Conservation (phyloP, 2,329 filamentous ascomycete genomes). For the Colletotrichum lini region DNA sequence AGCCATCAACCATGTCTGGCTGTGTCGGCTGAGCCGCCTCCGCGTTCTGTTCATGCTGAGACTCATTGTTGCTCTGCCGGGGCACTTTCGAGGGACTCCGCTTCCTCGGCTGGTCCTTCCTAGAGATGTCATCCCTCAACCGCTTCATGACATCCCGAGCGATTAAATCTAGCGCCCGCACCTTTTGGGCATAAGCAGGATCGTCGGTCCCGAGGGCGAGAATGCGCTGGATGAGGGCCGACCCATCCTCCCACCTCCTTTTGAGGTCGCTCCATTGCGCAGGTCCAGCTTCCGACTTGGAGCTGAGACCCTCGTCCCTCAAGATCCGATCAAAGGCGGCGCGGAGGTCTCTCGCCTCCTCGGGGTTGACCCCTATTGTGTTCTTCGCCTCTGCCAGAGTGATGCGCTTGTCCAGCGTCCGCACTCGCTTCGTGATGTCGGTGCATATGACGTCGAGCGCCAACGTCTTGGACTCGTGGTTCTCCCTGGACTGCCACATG, state of each 20-base stretch:
- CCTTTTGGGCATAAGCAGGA: conserved; percentile 67
- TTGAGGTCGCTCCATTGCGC: conserved; percentile 82
- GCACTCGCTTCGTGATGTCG: conserved; percentile 86
- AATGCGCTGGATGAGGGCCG: conserved; percentile 67
- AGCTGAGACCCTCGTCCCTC: conserved; percentile 76
- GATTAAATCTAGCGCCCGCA: conserved; percentile 78
- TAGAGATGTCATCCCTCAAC: conserved; percentile 76
- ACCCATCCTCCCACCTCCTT: conserved; percentile 74
- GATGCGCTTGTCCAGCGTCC: conserved; percentile 75
- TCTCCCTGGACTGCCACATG: conserved; percentile 71
- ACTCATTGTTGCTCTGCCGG: not conserved
- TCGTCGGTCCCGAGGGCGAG: conserved; percentile 67
- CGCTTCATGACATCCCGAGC: conserved; percentile 85
- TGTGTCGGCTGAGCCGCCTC: conserved; percentile 10
- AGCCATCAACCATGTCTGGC: conserved; percentile 40
- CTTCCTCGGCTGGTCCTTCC: conserved; percentile 60
- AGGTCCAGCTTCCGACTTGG: conserved; percentile 79
- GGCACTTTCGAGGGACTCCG: conserved; percentile 5
- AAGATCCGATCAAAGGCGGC: conserved; percentile 77
- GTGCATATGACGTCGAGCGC: conserved; percentile 85
- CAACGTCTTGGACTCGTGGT: conserved; percentile 73
- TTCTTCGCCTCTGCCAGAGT: conserved; percentile 83
- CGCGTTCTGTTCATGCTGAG: not conserved
- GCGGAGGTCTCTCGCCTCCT: conserved; percentile 71
- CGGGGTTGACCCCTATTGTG: conserved; percentile 60